These are phyloP conservation scores for Ascochyta koolunga DNA, from an alignment of 2,329 filamentous ascomycete species.

Conservation along the genomic window DNA sequence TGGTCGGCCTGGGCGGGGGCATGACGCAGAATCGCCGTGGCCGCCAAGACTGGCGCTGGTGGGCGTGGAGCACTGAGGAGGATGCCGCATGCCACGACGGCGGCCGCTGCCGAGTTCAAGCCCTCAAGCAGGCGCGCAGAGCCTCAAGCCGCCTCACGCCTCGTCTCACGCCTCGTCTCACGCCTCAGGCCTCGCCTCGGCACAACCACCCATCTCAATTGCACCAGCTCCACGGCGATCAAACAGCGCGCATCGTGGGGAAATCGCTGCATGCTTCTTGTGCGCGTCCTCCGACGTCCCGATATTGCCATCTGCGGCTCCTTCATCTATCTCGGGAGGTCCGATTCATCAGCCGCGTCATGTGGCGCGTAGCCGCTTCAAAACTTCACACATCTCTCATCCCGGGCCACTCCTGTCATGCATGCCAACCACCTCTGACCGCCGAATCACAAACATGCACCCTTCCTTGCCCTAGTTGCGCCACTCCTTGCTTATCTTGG, in stretches of 20 bases:
- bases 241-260: slow-evolving; percentile 15
- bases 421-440: slow-evolving; percentile 1
- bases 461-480: slow-evolving; percentile 1
- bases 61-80: background rate
- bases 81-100: no score
- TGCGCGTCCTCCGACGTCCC: slow-evolving; percentile 10
- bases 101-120: slow-evolving; percentile 13
- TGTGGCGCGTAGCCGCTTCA: slow-evolving; percentile 8
- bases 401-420: slow-evolving; percentile 5
- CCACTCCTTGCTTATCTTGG: slow-evolving; percentile 14
- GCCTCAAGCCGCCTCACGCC: slow-evolving; percentile 4
- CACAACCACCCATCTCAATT: background rate
- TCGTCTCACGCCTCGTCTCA: no score
- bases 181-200: background rate
- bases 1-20: slow-evolving; percentile 6
- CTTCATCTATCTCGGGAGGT: slow-evolving; percentile 15
- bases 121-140: slow-evolving; percentile 3
- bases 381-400: no score
- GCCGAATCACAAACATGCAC: slow-evolving; percentile 4
- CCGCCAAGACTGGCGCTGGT: background rate
- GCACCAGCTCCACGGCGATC: slow-evolving; percentile 9
- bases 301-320: slow-evolving; percentile 15
- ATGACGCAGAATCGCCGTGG: background rate
- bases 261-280: slow-evolving; percentile 3
- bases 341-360: slow-evolving; percentile 6